phyloP scores from a whole-genome alignment of 306 rosid genomes.

The Parietaria judaica region DNA sequence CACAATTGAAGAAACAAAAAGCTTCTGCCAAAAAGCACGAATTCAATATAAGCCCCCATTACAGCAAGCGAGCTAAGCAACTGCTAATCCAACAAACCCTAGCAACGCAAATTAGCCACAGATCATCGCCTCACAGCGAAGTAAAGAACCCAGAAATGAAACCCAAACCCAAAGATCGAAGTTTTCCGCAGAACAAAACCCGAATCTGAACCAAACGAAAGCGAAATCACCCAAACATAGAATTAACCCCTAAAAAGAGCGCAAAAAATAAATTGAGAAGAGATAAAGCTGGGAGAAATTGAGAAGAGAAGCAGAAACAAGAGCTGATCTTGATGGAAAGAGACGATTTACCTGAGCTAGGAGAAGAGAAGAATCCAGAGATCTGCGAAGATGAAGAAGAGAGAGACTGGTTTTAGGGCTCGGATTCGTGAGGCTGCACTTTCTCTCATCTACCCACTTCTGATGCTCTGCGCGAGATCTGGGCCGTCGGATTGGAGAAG shows the following conservation, averaged over 20 bases:
- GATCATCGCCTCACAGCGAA: too few relatives aligned
- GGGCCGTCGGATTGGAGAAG: slow-evolving; percentile 2
- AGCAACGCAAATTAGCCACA: too few relatives aligned
- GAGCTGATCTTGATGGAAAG: not conserved
- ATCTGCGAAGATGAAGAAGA: not conserved
- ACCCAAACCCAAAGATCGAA: too few relatives aligned
- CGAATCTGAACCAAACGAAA: not conserved
- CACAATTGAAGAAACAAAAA: not conserved
- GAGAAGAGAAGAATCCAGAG: not conserved
- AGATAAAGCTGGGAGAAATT: not conserved
- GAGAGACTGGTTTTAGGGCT: not conserved
- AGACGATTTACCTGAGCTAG: not conserved
- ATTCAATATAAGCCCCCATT: not conserved
- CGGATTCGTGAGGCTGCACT: slow-evolving; percentile 12
- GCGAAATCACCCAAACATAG: not conserved
- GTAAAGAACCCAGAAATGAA: too few relatives aligned
- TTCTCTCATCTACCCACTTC: slow-evolving; percentile 11
- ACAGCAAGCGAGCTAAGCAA: too few relatives aligned
- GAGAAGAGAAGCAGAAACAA: not conserved
- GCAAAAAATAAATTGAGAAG: not conserved
- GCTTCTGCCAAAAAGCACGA: not conserved
- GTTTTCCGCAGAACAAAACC: not conserved
- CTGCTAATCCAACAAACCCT: too few relatives aligned
- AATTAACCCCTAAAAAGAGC: not conserved
- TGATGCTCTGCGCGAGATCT: not conserved